These are phyloP conservation scores for Eudorina sp. DNA, from an alignment of 139 green algal genomes.

Conservation along the genomic window DNA sequence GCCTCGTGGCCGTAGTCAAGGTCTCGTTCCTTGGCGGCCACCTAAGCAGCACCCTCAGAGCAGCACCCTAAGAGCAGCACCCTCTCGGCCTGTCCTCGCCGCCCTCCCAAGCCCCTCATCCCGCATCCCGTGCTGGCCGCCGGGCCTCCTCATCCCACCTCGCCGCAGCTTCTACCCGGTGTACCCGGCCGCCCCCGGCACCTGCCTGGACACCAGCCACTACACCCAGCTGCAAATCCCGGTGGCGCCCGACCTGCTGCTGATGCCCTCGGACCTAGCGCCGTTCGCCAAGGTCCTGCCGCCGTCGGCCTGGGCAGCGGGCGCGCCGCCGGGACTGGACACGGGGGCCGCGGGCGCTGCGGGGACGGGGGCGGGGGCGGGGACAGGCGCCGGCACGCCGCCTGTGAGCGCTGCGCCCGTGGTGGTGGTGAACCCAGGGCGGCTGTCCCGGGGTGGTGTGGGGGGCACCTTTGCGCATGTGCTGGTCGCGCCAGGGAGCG, in stretches of 20 bases:
- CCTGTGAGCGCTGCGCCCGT: conserved; percentile 25
- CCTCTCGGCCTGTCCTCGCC: too few species aligned
- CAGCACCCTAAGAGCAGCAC: too few species aligned
- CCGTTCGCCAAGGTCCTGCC: conserved; percentile 89
- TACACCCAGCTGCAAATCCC: conserved; percentile 73
- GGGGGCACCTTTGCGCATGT: conserved; percentile 86
- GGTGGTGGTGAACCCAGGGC: conserved; percentile 87
- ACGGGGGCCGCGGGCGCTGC: not conserved
- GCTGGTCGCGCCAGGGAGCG: conserved; percentile 43
- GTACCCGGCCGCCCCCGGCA: conserved; percentile 80
- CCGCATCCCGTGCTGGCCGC: too few species aligned
- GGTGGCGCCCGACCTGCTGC: conserved; percentile 85
- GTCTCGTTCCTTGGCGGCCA: too few species aligned
- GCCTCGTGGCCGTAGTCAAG: too few species aligned
- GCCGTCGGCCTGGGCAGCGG: conserved; percentile 7
- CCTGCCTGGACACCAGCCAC: conserved; percentile 83
- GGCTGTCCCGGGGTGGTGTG: conserved; percentile 77
- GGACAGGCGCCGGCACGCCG: not conserved
- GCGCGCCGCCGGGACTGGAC: conserved; percentile 16
- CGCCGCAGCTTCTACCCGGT: conserved; percentile 89
- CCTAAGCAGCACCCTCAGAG: too few species aligned
- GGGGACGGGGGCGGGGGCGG: not conserved
- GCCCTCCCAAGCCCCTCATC: too few species aligned
- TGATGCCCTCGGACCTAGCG: conserved; percentile 93
- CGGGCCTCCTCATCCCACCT: not conserved